A percentile compares a stretch with the other conserved stretches of the same genome.
phyloP scores from a whole-genome alignment of 306 rosid species.

The Corylus avellana region DNA sequence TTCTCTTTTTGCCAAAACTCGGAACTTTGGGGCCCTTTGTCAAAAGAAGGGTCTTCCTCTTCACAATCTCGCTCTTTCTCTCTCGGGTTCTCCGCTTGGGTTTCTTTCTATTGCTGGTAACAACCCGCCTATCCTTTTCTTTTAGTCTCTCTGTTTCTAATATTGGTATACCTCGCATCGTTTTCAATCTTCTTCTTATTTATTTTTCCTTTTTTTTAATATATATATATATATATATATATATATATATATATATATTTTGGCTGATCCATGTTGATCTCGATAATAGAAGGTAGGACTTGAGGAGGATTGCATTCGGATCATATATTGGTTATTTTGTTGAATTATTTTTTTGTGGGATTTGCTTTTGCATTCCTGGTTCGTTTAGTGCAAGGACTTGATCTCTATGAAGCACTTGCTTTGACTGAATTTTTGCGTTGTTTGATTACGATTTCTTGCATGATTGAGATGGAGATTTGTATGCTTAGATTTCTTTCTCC shows the following conservation, averaged over 20 bases:
- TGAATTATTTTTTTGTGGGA: slow-evolving; percentile 15
- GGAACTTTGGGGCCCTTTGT: slow-evolving; percentile 47
- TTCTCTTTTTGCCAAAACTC: slow-evolving; percentile 28
- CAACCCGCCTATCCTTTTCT: not conserved
- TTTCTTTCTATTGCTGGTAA: slow-evolving; percentile 44
- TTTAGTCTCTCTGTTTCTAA: not conserved
- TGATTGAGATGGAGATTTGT: slow-evolving; percentile 27
- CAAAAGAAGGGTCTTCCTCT: slow-evolving; percentile 41
- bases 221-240: too few species aligned
- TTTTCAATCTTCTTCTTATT: not conserved
- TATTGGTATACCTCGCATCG: slow-evolving; percentile 21
- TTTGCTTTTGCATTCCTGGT: slow-evolving; percentile 33
- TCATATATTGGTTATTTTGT: slow-evolving; percentile 14
- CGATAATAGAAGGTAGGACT: slow-evolving; percentile 16
- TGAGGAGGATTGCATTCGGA: not conserved
- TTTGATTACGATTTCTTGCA: slow-evolving; percentile 28
- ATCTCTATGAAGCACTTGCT: slow-evolving; percentile 5
- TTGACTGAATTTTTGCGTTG: slow-evolving; percentile 9
- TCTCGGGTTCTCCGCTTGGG: not conserved
- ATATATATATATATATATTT: too few species aligned
- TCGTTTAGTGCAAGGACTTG: slow-evolving; percentile 18
- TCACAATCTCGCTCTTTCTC: slow-evolving; percentile 13
- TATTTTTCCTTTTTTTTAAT: slow-evolving; percentile 4
- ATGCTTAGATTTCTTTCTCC: slow-evolving; percentile 24
- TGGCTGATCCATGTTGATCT: slow-evolving; percentile 21